Conservation (phyloP, 2,329 filamentous ascomycete genomes). For the Lecanosticta acicola region DNA sequence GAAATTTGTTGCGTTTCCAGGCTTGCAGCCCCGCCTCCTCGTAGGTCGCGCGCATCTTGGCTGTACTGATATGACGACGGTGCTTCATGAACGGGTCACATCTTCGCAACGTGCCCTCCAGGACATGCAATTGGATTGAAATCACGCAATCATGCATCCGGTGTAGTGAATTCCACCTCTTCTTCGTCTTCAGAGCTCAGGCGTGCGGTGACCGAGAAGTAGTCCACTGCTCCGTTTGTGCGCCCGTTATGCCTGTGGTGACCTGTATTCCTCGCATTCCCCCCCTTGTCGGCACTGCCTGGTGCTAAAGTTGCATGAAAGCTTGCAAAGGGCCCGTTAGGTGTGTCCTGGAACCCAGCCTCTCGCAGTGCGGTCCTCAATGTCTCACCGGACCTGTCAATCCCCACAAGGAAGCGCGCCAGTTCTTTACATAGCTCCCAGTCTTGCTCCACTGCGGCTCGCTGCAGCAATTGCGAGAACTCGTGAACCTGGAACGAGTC, state of each 20-base stretch:
- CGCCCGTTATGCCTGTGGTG: not conserved
- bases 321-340: constrained; percentile 8
- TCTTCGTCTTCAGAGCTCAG: not conserved
- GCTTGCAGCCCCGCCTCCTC: too few relatives aligned
- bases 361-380: constrained; percentile 62
- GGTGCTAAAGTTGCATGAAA: too few relatives aligned
- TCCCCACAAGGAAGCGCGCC: constrained; percentile 85
- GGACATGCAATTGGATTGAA: too few relatives aligned
- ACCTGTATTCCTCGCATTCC: too few relatives aligned
- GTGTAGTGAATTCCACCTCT: not conserved
- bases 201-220: constrained; percentile 1
- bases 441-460: constrained; percentile 77
- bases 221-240: not conserved
- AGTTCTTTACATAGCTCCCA: constrained; percentile 96
- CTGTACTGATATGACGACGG: too few relatives aligned
- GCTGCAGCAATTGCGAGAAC: constrained; percentile 68
- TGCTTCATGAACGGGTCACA: too few relatives aligned
- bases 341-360: constrained; percentile 20
- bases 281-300: too few relatives aligned
- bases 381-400: constrained; percentile 80
- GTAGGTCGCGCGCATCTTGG: too few relatives aligned
- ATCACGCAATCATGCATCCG: not conserved
- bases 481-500: constrained; percentile 54
- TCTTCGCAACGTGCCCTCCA: too few relatives aligned
- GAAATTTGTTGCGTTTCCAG: too few relatives aligned